Base-by-base conservation (phyloP, 208 protist species). In the Trypanosoma theileri region DNA sequence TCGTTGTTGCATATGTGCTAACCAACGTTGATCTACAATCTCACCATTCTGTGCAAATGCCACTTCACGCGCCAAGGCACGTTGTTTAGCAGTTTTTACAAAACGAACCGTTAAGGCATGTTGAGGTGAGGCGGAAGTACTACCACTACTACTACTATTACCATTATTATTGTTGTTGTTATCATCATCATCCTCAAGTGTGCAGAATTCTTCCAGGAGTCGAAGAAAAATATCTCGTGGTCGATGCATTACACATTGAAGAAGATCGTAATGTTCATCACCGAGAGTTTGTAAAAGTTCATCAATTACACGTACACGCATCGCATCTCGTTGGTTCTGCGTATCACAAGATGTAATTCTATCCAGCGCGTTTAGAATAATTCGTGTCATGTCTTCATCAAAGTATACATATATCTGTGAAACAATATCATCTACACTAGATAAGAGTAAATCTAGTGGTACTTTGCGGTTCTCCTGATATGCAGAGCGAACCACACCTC, bases 361-460 rank as follows among this genome's bases (percentile, higher is more conserved):
- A 64, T 94, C 91, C 19, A 96, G 86, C 0, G 81, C 86, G 69
- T 94, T 94, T n/a, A 96, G 77, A n/a, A 96, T 75, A 55, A 96
- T 71, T 66, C 88, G 91, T 16, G 88, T 96, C 66, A 94, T 67
- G 67, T 88, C 88, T 66, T 96, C 91, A 69, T 96, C 91, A 67
- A 96, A 93, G 72, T 79, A 54, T 41, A 94, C 86, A 71, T 96
- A 96, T 45, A 96, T 76, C 66, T 96, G 91, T 4, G 88, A 92
- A 7, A 96, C 91, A 52, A 96, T 91, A 65, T 96, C 91, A 64
- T 96, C 91, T 24, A 91, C 82, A 66, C 83, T 93, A 26, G 85
- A 93, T 6, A 93, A 80, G 28, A 92, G 78, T 69, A 91, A 77
- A 59, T 96, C 91, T 24, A 96, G 67, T 11, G 91, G 69, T 14